Evolutionary conservation across 2,329 filamentous ascomycete genomes (phyloP), one percentile per base, ranked within the genome.

Genomic region (Parascedosporium putredinis): DNA sequence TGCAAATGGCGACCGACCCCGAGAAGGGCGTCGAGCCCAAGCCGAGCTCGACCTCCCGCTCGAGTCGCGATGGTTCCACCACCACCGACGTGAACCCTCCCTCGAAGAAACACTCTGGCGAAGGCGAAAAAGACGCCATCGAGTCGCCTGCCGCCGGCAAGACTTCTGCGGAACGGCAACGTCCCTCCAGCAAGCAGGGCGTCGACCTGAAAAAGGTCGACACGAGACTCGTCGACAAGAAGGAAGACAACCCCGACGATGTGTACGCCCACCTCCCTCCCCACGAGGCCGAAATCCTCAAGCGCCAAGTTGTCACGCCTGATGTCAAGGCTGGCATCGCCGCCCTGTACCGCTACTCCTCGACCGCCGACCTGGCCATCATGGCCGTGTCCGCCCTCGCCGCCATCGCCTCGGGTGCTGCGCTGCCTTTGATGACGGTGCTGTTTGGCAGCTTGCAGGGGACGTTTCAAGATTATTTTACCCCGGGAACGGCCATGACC

Each of bases 341-440:
- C 53, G 77, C 76, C 0, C 70, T 89, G 18, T 88, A 79, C 62
- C 79, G 85, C 54, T 90, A 88, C 68, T 78, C 85, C 3, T 82
- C 81, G 1, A 72, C 66, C 45, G 75, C 72, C 55, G 86, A 90
- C 59, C 59, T 83, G 14, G 55, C 81, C 53, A 79, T 89, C 59
- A 74, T 88, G 36, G 58, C 64, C 34, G 64, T 87, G 50, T 78
- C 82, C 47, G 61, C 71, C 24, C 58, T 91, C 49, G 78, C 78
- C 51, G 76, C 85, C 55, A 85, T 90, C 55, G 80, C 74, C 29
- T 83, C 80, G 16, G 87, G 88, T 53, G 86, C 86, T 50, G 83
- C 84, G 6, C 65, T 91, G 53, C 88, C 88, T 5, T 68, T 89
- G 22, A 91, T 93, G 80, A 91, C 87, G 0, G 75, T 88, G 51